These are phyloP conservation scores for Rutstroemia sp. DNA, from an alignment of 2,329 filamentous ascomycete species.

Conservation along the genomic window DNA sequence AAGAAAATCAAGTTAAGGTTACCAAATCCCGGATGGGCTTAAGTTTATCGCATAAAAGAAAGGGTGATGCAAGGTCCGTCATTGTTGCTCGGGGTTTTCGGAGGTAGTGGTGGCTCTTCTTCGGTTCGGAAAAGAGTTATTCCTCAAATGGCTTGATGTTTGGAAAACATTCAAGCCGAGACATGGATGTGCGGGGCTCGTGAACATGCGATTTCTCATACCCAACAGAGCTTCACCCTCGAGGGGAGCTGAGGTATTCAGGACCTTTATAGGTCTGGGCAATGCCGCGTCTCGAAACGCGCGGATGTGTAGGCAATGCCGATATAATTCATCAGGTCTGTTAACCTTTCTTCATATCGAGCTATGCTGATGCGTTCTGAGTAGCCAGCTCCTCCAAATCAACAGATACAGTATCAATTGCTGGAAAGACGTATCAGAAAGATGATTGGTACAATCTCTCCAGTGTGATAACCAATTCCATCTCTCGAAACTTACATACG, in stretches of 20 bases:
- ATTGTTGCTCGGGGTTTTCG: too few species aligned
- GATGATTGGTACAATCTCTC: conserved; percentile 86
- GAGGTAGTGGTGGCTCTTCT: too few species aligned
- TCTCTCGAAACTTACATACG: conserved; percentile 79
- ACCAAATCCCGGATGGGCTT: too few species aligned
- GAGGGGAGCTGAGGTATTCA: conserved; percentile 4
- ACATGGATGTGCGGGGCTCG: background rate
- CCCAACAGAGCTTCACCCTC: conserved; percentile 15
- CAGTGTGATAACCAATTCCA: conserved; percentile 62
- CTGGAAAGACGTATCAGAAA: conserved; percentile 52
- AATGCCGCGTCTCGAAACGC: conserved; percentile 14
- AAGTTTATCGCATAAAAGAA: too few species aligned
- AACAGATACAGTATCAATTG: conserved; percentile 10
- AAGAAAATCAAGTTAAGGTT: background rate
- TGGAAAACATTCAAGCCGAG: too few species aligned
- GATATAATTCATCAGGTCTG: conserved; percentile 21
- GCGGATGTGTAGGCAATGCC: conserved; percentile 22
- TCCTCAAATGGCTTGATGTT: too few species aligned
- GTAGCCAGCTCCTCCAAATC: background rate
- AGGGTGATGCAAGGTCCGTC: too few species aligned
- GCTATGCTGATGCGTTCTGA: background rate
- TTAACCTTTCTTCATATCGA: conserved; percentile 9
- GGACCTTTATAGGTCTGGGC: conserved; percentile 19
- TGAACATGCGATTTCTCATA: conserved; percentile 20
- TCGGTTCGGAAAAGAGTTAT: too few species aligned